Base-by-base conservation (phyloP, 2,329 filamentous ascomycete genomes). In the Hypocreales sp. region DNA sequence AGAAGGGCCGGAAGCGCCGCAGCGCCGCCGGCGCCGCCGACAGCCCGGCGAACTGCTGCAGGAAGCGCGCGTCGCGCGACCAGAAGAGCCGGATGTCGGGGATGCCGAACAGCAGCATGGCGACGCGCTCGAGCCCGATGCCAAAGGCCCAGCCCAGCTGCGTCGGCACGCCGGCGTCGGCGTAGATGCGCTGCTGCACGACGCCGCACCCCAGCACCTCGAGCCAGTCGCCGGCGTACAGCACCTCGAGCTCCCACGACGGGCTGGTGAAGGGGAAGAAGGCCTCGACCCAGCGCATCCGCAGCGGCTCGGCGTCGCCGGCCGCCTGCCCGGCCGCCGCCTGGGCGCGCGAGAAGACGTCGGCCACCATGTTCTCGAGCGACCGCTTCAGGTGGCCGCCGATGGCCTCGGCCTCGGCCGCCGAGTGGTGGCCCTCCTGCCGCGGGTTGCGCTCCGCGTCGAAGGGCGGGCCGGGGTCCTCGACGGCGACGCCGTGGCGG, bases 191-290 rank as follows among this genome's bases (percentile, higher is more conserved):
- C 50, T 98, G 90, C 49, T 82, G 73, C 22, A 90, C 77, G 20
- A 98, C 72, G 20, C 90, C 90, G 41, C 78, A 92, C n/a, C 90
- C 90, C 2, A 98, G 67, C 5, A 95, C 74, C 55, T 98, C 90
- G 19, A 98, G 73, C 90, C 90, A 98, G 48, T 92, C 80, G 17
- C 81, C 86, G 39, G 79, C 76, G 69, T 87, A 94, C 61, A 81
- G 86, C 8, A 98, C 83, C 48, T 98, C 90, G 15, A 98, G 67
- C 50, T 98, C 90, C 80, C 83, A 98, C 6, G 79, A 90, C 0
- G 90, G 90, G 31, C 77, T 86, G 1, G 90, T 98, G 50, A 95
- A 95, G 21, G 90, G 90, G 56, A 98, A 98, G 55, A 90, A 95
- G 2, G 90, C 84, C 51, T 94, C 87, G 7, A 95, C 76, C 90